phyloP scores from a whole-genome alignment of 805 yeast genomes.

The Saccharomyces eubayanus region DNA sequence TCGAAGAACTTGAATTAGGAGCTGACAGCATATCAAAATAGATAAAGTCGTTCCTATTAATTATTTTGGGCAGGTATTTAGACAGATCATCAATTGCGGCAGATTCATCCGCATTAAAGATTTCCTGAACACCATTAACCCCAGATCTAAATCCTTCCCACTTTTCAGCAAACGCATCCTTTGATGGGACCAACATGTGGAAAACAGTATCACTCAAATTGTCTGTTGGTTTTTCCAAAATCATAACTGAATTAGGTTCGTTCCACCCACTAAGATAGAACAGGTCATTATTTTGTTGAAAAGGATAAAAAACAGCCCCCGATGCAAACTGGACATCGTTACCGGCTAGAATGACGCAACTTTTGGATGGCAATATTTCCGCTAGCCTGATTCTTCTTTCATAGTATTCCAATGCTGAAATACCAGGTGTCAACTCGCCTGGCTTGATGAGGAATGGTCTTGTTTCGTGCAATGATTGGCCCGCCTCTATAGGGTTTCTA shows the following conservation, averaged over 20 bases:
- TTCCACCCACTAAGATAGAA: constrained; percentile 87
- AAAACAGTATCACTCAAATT: constrained; percentile 47
- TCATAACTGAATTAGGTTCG: constrained; percentile 72
- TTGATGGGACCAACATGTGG: constrained; percentile 81
- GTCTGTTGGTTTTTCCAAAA: constrained; percentile 53
- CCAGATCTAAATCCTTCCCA: constrained; percentile 98
- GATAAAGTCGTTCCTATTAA: constrained; percentile 42
- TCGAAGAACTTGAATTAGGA: not conserved
- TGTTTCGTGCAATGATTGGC: constrained; percentile 85
- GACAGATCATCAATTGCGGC: constrained; percentile 29
- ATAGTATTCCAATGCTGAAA: constrained; percentile 74
- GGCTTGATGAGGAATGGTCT: constrained; percentile 64
- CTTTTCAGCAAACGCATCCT: constrained; percentile 65
- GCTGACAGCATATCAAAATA: constrained; percentile 41
- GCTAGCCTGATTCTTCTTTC: constrained; percentile 59
- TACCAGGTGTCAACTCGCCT: constrained; percentile 85
- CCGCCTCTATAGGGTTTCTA: constrained; percentile 39
- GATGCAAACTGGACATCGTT: constrained; percentile 68
- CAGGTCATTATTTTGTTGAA: constrained; percentile 86
- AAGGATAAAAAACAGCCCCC: constrained; percentile 84
- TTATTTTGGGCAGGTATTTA: constrained; percentile 25
- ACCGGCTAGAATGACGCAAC: constrained; percentile 71
- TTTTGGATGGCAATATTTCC: constrained; percentile 47
- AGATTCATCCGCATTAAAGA: constrained; percentile 80
- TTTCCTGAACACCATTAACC: constrained; percentile 65